phyloP scores from a whole-genome alignment of 1,284 basidiomycete genomes.

The Cryptococcus sp. region DNA sequence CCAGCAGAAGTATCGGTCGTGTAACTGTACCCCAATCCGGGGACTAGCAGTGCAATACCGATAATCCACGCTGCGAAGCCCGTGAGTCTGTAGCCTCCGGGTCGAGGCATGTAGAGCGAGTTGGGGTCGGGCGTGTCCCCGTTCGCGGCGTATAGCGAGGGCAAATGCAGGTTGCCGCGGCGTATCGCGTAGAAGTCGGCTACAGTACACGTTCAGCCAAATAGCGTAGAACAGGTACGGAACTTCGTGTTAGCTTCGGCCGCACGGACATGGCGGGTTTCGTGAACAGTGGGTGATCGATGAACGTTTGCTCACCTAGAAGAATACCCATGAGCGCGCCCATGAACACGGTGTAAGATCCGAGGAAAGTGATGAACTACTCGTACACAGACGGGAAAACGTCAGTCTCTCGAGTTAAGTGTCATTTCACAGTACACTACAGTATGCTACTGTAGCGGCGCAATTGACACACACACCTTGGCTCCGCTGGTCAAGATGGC shows the following conservation, averaged over 20 bases:
- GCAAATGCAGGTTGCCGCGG: conserved; percentile 17
- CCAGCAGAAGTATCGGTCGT: conserved; percentile 2
- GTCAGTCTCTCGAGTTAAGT: no score
- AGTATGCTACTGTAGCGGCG: no score
- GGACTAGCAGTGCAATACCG: neutral
- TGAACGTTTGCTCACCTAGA: neutral
- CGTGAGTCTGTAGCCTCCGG: conserved; percentile 6
- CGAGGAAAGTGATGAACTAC: conserved; percentile 15
- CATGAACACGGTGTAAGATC: conserved; percentile 5
- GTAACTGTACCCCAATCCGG: conserved; percentile 4
- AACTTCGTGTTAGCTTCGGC: no score
- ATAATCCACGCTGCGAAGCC: conserved; percentile 7
- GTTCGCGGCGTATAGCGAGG: conserved; percentile 9
- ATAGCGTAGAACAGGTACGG: no score
- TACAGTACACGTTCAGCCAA: no score
- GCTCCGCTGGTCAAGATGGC: conserved; percentile 32
- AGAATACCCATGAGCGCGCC: neutral
- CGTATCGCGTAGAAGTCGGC: conserved; percentile 13
- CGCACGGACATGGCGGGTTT: no score
- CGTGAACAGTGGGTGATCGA: no score
- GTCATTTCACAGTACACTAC: no score
- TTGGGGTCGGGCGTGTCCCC: conserved; percentile 4
- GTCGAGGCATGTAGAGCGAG: conserved; percentile 4
- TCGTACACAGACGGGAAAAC: neutral
- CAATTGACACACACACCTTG: conserved; percentile 2